Evolutionary conservation across 2,329 filamentous ascomycete species (phyloP).

Genomic region (Penicillium brasilianum): DNA sequence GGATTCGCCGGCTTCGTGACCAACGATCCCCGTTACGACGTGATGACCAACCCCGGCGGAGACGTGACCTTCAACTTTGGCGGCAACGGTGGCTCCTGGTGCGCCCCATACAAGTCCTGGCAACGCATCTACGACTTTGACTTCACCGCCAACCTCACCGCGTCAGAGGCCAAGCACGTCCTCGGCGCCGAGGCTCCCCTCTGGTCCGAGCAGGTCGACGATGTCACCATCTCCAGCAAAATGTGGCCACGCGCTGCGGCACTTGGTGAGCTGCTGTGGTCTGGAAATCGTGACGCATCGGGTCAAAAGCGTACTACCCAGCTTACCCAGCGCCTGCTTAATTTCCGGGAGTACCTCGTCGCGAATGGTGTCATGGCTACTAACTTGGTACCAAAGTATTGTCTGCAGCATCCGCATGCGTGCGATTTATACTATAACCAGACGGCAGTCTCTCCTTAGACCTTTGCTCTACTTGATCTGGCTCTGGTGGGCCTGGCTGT

Average conservation of each 20-base stretch:
- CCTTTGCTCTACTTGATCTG: background rate
- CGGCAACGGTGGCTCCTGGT: constrained; percentile 62
- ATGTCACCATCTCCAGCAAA: constrained; percentile 55
- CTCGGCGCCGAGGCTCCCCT: constrained; percentile 59
- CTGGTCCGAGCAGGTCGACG: constrained; percentile 62
- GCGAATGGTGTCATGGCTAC: constrained; percentile 59
- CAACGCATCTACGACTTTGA: constrained; percentile 66
- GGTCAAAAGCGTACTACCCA: constrained; percentile 59
- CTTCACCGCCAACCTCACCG: constrained; percentile 57
- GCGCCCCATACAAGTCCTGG: constrained; percentile 64
- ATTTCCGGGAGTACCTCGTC: constrained; percentile 65
- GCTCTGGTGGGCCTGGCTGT: background rate
- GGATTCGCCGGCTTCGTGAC: constrained; percentile 59
- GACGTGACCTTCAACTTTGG: constrained; percentile 60
- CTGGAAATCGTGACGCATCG: constrained; percentile 56
- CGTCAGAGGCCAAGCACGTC: constrained; percentile 54
- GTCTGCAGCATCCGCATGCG: constrained; percentile 61
- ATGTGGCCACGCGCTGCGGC: constrained; percentile 64
- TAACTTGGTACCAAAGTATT: constrained; percentile 62
- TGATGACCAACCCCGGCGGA: constrained; percentile 56
- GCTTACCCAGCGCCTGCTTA: constrained; percentile 62
- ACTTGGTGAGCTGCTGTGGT: constrained; percentile 61
- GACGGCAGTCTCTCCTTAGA: constrained; percentile 37
- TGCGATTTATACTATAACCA: constrained; percentile 63
- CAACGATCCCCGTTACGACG: constrained; percentile 63